Percentiles rank a stretch among this genome's conserved stretches.
phyloP scores from a whole-genome alignment of 2,329 filamentous ascomycete genomes.

The Endoconidiophora laricicola region DNA sequence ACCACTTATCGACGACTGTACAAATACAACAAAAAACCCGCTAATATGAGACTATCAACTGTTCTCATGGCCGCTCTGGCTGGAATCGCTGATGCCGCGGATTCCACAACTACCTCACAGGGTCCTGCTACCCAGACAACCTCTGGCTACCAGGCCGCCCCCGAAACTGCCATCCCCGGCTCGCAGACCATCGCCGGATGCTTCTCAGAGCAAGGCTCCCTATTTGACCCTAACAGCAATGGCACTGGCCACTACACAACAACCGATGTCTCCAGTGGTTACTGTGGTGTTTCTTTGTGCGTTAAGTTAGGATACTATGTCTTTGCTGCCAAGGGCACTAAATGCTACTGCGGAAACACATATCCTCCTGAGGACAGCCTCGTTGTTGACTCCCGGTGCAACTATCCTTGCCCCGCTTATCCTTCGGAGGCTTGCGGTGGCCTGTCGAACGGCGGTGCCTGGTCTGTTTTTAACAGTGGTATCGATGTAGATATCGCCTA shows the following conservation, averaged over 20 bases:
- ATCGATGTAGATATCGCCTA: constrained; percentile 24
- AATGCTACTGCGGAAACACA: constrained; percentile 57
- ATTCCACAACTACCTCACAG: not conserved
- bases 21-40: not conserved
- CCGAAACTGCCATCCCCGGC: constrained; percentile 22
- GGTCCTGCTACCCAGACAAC: constrained; percentile 17
- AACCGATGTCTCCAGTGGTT: constrained; percentile 22
- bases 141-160: constrained; percentile 17
- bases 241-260: constrained; percentile 13
- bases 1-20: not conserved
- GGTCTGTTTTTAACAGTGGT: constrained; percentile 35
- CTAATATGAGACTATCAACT: constrained; percentile 11
- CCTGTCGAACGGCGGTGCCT: constrained; percentile 19
- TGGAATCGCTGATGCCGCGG: not conserved
- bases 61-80: constrained; percentile 1
- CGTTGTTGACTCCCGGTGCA: constrained; percentile 43
- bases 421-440: constrained; percentile 41
- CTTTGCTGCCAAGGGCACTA: constrained; percentile 42
- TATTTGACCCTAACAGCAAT: constrained; percentile 16
- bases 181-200: constrained; percentile 33
- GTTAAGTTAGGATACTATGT: constrained; percentile 32
- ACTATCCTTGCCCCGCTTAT: constrained; percentile 48
- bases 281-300: constrained; percentile 26
- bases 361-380: constrained; percentile 43
- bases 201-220: constrained; percentile 28